phyloP scores from a whole-genome alignment of 441 rosid species.

The Isatis lusitanica region DNA sequence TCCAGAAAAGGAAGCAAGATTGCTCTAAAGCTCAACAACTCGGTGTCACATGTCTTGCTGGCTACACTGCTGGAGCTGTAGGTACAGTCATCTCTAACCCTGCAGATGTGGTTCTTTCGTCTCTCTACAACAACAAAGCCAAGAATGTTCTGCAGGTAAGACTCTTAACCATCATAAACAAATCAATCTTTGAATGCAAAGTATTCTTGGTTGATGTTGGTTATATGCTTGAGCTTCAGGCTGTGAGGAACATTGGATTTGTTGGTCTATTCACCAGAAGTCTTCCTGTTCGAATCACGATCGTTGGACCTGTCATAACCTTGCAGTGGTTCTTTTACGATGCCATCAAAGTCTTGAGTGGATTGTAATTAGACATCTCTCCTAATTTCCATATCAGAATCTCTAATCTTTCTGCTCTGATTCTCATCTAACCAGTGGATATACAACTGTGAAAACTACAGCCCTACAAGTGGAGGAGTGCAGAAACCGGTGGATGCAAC shows the following conservation, averaged over 20 bases:
- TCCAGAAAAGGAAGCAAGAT: slow-evolving; percentile 59
- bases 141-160: slow-evolving; percentile 41
- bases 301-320: slow-evolving; percentile 72
- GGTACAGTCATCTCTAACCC: slow-evolving; percentile 76
- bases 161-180: not conserved
- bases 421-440: slow-evolving; percentile 14
- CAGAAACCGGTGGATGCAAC: slow-evolving; percentile 28
- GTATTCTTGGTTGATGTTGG: slow-evolving; percentile 1
- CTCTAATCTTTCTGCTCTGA: not conserved
- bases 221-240: slow-evolving; percentile 41
- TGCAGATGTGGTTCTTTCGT: slow-evolving; percentile 72
- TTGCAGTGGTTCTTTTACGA: slow-evolving; percentile 78
- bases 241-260: slow-evolving; percentile 67
- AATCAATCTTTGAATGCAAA: not conserved
- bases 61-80: slow-evolving; percentile 77
- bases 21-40: slow-evolving; percentile 74
- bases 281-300: slow-evolving; percentile 66
- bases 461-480: slow-evolving; percentile 43
- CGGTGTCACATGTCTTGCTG: slow-evolving; percentile 81
- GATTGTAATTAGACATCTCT: slow-evolving; percentile 55
- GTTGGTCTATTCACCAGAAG: slow-evolving; percentile 71
- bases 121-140: slow-evolving; percentile 68
- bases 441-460: slow-evolving; percentile 7
- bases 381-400: not conserved
- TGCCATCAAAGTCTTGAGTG: slow-evolving; percentile 64